Conservation (phyloP, 2,329 filamentous ascomycete genomes). For the Domatiomyces catenatus region DNA sequence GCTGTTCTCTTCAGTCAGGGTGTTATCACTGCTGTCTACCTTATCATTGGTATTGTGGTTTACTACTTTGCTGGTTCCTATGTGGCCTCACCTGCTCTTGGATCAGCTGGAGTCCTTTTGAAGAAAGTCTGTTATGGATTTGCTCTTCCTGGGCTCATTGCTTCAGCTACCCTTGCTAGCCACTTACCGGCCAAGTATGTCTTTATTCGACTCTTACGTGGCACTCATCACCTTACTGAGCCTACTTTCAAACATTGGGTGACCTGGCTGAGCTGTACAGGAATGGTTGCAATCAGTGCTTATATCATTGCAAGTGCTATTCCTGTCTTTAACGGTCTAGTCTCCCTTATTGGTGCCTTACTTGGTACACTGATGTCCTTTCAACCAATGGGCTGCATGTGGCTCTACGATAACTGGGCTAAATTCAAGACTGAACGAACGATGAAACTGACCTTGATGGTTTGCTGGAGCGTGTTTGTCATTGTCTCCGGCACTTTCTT, state of each 20-base stretch:
- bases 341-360: conserved; percentile 5
- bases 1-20: conserved; percentile 23
- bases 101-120: conserved; percentile 27
- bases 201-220: conserved; percentile 40
- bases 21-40: conserved; percentile 25
- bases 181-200: conserved; percentile 40
- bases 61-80: conserved; percentile 34
- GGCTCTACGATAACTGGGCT: conserved; percentile 34
- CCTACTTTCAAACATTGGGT: conserved; percentile 38
- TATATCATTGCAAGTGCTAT: conserved; percentile 40
- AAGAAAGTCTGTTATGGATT: conserved; percentile 34
- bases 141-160: conserved; percentile 21
- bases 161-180: conserved; percentile 2
- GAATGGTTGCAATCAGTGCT: conserved; percentile 28
- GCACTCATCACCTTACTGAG: conserved; percentile 36
- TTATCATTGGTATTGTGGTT: conserved; percentile 27
- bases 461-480: conserved; percentile 28
- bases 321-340: conserved; percentile 19
- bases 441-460: conserved; percentile 23
- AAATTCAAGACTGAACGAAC: conserved; percentile 25
- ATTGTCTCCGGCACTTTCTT: conserved; percentile 33
- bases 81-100: conserved; percentile 34
- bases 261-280: conserved; percentile 35
- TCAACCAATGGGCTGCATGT: conserved; percentile 34
- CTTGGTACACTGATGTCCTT: conserved; percentile 36